phyloP scores from a whole-genome alignment of 2,329 filamentous ascomycete genomes.

The Helotiales sp. region DNA sequence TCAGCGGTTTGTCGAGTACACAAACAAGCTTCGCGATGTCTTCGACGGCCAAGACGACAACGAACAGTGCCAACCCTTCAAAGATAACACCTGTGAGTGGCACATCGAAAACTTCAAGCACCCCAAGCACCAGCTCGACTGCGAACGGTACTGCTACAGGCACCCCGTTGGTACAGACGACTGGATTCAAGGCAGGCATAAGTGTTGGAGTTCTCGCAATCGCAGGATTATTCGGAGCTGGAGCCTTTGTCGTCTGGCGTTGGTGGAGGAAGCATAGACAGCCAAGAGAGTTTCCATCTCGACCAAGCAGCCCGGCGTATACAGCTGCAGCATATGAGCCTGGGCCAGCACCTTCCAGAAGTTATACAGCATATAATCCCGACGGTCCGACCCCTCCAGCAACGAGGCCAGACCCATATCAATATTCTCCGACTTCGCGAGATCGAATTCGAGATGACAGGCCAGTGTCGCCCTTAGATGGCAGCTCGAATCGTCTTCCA shows the following conservation, averaged over 20 bases:
- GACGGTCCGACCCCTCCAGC: background rate
- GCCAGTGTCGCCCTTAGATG: background rate
- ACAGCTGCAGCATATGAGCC: background rate
- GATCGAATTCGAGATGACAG: background rate
- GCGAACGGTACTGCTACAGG: background rate
- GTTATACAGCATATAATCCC: background rate
- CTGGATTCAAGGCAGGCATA: constrained; percentile 3
- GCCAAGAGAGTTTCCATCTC: background rate
- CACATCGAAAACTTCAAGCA: background rate
- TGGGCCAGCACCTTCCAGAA: background rate
- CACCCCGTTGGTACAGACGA: background rate
- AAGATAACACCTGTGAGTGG: background rate
- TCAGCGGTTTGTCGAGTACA: constrained; percentile 1
- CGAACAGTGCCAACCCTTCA: background rate
- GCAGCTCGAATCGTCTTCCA: background rate
- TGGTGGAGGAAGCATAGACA: background rate
- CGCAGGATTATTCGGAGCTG: background rate
- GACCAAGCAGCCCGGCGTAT: background rate
- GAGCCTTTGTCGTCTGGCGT: background rate
- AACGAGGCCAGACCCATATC: background rate
- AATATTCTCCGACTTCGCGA: background rate
- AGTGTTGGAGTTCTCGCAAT: background rate
- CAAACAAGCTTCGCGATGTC: background rate
- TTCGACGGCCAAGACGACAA: background rate
- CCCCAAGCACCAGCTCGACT: background rate